Percentiles rank a stretch among this genome's conserved stretches.
Evolutionary conservation across 2,329 filamentous ascomycete species (phyloP).

Genomic region (Colletotrichum acutatum): DNA sequence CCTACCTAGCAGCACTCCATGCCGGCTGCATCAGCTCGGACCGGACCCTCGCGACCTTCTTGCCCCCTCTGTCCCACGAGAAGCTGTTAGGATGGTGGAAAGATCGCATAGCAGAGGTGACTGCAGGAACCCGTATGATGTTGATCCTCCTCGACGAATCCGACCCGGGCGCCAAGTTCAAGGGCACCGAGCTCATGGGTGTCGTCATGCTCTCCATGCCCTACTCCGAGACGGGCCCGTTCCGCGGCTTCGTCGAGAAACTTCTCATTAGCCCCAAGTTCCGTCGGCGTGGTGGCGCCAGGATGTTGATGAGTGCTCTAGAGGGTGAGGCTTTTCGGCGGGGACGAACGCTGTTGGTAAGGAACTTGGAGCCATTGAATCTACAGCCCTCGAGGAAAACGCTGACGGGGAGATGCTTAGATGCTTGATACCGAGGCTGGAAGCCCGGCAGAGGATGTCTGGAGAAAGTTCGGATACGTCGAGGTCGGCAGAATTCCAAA

Average conservation of each 20-base stretch:
- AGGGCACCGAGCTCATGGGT: slow-evolving; percentile 61
- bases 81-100: slow-evolving; percentile 70
- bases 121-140: slow-evolving; percentile 59
- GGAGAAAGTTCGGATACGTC: slow-evolving; percentile 65
- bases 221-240: slow-evolving; percentile 64
- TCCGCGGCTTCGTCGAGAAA: slow-evolving; percentile 66
- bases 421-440: slow-evolving; percentile 64
- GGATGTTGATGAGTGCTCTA: slow-evolving; percentile 61
- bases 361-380: slow-evolving; percentile 39
- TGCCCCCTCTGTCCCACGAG: slow-evolving; percentile 66
- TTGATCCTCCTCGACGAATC: slow-evolving; percentile 59
- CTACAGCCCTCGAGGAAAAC: no score
- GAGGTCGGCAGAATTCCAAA: slow-evolving; percentile 66
- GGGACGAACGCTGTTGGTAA: slow-evolving; percentile 64
- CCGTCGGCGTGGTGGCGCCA: slow-evolving; percentile 63
- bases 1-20: slow-evolving; percentile 68
- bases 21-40: slow-evolving; percentile 68
- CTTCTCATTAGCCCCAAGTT: slow-evolving; percentile 65
- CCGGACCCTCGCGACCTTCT: slow-evolving; percentile 66
- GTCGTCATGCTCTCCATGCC: slow-evolving; percentile 66
- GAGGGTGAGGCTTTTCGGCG: slow-evolving; percentile 62
- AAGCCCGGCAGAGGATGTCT: slow-evolving; percentile 63
- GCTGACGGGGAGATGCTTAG: slow-evolving; percentile 44
- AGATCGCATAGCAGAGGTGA: slow-evolving; percentile 59
- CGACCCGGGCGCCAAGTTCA: slow-evolving; percentile 46